Percentiles rank a stretch among this genome's conserved stretches.
Conservation (phyloP, 169 alveolate genomes). For the Toxoplasma gondii region DNA sequence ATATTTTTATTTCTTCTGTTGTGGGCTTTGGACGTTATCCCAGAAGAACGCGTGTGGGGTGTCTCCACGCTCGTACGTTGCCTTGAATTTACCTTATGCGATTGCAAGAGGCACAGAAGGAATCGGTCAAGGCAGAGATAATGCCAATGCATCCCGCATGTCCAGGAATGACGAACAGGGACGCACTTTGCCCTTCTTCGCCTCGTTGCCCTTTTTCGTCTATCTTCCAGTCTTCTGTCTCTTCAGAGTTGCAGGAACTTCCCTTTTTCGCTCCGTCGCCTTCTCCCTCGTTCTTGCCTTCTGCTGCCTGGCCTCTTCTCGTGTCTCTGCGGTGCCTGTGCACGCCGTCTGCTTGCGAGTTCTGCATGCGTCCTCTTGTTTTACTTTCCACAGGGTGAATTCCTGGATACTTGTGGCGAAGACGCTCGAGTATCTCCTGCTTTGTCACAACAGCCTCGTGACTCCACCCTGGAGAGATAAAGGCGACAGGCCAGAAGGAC, state of each 20-base stretch:
- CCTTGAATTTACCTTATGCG: conserved; percentile 36
- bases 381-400: not conserved
- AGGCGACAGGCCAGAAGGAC: not conserved
- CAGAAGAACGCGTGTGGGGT: too few species aligned
- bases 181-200: conserved; percentile 14
- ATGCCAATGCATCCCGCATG: conserved; percentile 35
- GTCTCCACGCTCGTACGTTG: too few species aligned
- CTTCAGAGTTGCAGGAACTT: not conserved
- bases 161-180: conserved; percentile 13
- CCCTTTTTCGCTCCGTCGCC: not conserved
- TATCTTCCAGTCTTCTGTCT: not conserved
- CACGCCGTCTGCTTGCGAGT: not conserved
- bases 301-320: not conserved
- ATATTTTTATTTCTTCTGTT: too few species aligned
- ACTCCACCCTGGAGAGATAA: not conserved
- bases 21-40: too few species aligned
- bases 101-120: conserved; percentile 46
- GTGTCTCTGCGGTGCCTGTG: not conserved
- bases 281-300: not conserved
- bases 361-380: not conserved
- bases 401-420: conserved; percentile 25
- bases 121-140: conserved; percentile 31
- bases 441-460: conserved; percentile 4
- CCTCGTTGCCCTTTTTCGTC: not conserved
- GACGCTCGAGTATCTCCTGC: conserved; percentile 7